A percentile compares a stretch with the other conserved stretches of the same genome.
These are phyloP conservation scores for Cladophialophora chaetospira DNA, from an alignment of 2,329 filamentous ascomycete species.

Conservation along the genomic window DNA sequence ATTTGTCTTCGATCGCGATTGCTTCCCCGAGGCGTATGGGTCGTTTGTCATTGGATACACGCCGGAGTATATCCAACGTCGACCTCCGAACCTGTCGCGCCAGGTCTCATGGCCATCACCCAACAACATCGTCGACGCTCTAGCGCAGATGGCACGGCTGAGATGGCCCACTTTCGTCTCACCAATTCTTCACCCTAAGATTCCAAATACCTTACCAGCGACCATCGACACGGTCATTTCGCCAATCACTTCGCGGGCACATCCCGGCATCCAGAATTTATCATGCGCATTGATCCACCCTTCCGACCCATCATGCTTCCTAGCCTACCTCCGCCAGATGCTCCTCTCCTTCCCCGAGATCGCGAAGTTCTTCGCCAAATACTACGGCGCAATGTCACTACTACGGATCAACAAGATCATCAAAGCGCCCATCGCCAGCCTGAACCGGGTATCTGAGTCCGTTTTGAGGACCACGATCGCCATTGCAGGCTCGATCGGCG, in stretches of 20 bases:
- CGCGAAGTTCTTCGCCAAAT: constrained; percentile 75
- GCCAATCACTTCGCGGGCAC: constrained; percentile 78
- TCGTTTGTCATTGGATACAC: constrained; percentile 71
- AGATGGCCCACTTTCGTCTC: constrained; percentile 86
- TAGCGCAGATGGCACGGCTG: constrained; percentile 77
- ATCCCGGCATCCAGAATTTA: constrained; percentile 76
- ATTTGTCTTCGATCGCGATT: constrained; percentile 74
- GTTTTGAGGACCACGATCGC: constrained; percentile 77
- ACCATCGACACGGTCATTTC: constrained; percentile 67
- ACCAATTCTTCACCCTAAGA: constrained; percentile 81
- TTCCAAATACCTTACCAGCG: constrained; percentile 60
- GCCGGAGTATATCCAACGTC: constrained; percentile 73
- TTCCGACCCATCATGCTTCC: constrained; percentile 80
- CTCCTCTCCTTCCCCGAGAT: constrained; percentile 78
- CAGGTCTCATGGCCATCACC: constrained; percentile 72
- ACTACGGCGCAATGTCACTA: constrained; percentile 66
- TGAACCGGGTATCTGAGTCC: constrained; percentile 66
- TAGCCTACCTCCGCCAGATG: constrained; percentile 86
- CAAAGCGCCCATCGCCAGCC: constrained; percentile 65
- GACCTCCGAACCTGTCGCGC: constrained; percentile 68
- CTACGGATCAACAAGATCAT: constrained; percentile 69
- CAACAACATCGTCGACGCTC: constrained; percentile 74
- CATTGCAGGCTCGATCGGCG: constrained; percentile 78
- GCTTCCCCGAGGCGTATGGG: constrained; percentile 65
- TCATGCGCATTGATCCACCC: constrained; percentile 91